phyloP scores from a whole-genome alignment of 2,329 filamentous ascomycete species.

The Stagonosporopsis tanaceti region DNA sequence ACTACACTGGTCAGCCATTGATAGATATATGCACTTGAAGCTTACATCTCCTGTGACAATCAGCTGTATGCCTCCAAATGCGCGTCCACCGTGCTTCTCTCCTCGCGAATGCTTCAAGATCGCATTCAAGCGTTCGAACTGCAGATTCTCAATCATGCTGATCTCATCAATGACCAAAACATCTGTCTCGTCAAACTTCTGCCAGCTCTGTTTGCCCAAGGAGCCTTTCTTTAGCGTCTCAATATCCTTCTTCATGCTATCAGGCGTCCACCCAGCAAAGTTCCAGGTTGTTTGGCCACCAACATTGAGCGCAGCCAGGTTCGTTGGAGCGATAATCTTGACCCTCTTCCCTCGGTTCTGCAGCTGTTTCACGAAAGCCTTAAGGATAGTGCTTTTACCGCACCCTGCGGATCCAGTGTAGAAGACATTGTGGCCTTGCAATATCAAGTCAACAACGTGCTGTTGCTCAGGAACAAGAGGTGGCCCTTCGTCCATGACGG shows the following conservation, averaged over 20 bases:
- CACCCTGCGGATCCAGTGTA: constrained; percentile 70
- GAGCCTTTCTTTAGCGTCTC: constrained; percentile 44
- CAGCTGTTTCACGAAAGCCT: constrained; percentile 56
- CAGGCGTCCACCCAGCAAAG: constrained; percentile 65
- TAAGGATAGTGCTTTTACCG: constrained; percentile 66
- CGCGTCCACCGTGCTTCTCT: constrained; percentile 16
- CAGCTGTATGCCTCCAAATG: constrained; percentile 62
- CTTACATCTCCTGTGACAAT: constrained; percentile 63
- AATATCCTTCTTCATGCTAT: constrained; percentile 55
- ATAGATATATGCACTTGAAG: too few species aligned
- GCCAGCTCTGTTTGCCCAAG: constrained; percentile 38
- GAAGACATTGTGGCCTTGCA: constrained; percentile 65
- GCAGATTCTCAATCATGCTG: constrained; percentile 67
- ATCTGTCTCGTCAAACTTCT: constrained; percentile 55
- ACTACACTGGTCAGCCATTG: constrained; percentile 20
- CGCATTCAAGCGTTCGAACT: constrained; percentile 60
- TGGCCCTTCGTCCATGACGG: neutral
- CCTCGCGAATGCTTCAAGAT: constrained; percentile 55
- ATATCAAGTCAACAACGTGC: constrained; percentile 60
- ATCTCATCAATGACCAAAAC: constrained; percentile 72
- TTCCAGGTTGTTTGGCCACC: constrained; percentile 64
- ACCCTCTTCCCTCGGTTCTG: constrained; percentile 50
- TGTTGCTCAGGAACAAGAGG: constrained; percentile 59
- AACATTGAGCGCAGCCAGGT: constrained; percentile 65
- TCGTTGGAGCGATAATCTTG: constrained; percentile 66